phyloP scores from a whole-genome alignment of 345 rosid species.

The Melaleuca quinquenervia region DNA sequence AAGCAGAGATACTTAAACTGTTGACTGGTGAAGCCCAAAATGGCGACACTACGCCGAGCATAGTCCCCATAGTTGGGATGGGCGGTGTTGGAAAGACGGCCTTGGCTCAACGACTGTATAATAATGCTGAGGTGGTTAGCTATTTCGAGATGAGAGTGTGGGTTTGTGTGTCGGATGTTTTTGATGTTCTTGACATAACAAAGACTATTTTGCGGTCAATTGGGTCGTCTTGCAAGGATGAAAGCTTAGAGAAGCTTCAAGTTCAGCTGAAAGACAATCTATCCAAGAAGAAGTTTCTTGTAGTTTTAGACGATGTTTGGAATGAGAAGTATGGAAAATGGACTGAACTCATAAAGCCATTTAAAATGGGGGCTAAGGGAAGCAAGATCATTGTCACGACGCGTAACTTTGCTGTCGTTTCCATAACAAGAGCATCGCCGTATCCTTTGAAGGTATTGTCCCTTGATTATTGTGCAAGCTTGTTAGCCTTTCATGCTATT shows the following conservation, averaged over 20 bases:
- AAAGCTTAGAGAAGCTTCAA: neutral
- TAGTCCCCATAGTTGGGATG: neutral
- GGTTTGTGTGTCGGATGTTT: neutral
- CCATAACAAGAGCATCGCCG: neutral
- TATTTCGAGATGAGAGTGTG: neutral
- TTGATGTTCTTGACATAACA: neutral
- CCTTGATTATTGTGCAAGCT: neutral
- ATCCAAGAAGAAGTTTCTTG: neutral
- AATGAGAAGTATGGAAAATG: neutral
- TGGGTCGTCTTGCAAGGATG: accelerated
- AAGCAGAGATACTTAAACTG: accelerated
- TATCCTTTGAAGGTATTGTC: neutral
- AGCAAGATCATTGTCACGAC: neutral
- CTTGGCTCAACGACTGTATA: neutral
- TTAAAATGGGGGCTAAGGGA: neutral
- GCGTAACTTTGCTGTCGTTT: neutral
- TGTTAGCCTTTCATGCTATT: neutral
- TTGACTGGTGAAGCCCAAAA: accelerated
- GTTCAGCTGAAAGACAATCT: neutral
- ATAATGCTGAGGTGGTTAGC: neutral
- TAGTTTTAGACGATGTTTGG: neutral
- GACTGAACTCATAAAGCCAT: neutral
- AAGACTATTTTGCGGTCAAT: neutral
- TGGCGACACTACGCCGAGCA: accelerated
- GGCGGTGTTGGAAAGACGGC: neutral